Conservation (phyloP, 352 stramenopile genomes). For the Pseudoperonospora humuli region DNA sequence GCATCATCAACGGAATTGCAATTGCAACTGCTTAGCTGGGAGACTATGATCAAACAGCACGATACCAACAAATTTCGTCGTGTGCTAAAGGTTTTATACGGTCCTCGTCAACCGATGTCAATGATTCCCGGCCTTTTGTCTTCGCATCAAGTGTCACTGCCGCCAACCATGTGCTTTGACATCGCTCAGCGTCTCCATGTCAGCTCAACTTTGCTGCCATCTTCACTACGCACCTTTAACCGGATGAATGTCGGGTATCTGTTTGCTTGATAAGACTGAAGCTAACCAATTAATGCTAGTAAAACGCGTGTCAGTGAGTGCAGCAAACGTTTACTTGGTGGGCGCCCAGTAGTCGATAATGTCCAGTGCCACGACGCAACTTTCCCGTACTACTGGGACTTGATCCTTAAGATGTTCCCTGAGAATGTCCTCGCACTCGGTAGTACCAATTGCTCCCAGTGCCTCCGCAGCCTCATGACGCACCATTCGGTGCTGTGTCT, state of each 20-base stretch:
- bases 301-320: neutral
- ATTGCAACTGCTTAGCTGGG: slow-evolving; percentile 67
- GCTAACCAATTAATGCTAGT: neutral
- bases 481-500: slow-evolving; percentile 94
- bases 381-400: slow-evolving; percentile 91
- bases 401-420: slow-evolving; percentile 54
- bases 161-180: slow-evolving; percentile 21
- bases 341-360: slow-evolving; percentile 94
- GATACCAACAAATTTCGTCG: slow-evolving; percentile 27
- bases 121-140: slow-evolving; percentile 13
- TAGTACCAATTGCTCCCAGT: slow-evolving; percentile 91
- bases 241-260: slow-evolving; percentile 53
- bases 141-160: slow-evolving; percentile 29
- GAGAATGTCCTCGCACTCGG: slow-evolving; percentile 88
- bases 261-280: slow-evolving; percentile 24
- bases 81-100: slow-evolving; percentile 66
- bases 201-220: slow-evolving; percentile 42
- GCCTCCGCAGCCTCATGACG: slow-evolving; percentile 96
- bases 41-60: slow-evolving; percentile 44
- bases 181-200: slow-evolving; percentile 30
- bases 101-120: slow-evolving; percentile 6
- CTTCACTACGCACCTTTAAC: slow-evolving; percentile 47
- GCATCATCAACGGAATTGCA: slow-evolving; percentile 7
- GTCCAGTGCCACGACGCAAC: slow-evolving; percentile 94
- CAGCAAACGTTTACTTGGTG: slow-evolving; percentile 28